Evolutionary conservation across 2,329 filamentous ascomycete species (phyloP), one percentile per base, ranked within the genome.

Genomic region (Ascosphaera apis): DNA sequence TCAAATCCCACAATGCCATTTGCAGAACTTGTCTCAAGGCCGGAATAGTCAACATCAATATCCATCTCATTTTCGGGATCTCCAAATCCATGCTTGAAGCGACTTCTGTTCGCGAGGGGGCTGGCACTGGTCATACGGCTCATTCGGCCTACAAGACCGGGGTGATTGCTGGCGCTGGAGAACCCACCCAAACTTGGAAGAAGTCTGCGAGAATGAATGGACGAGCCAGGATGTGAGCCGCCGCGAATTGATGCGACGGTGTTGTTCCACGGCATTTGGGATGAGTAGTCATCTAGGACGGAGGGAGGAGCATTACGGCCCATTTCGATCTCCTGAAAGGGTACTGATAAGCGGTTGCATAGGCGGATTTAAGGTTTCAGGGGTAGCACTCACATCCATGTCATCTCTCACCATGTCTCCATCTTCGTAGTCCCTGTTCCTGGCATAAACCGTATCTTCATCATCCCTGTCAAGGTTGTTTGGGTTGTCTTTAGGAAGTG

Each of bases 211-310:
- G 47, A 48, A 7, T 42, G 45, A 17, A 45, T 45, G 27, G 51
- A 51, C 25, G 52, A 55, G 9, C 55, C 61, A 16, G 59, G 54
- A 17, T 56, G 60, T 32, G 68, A 72, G 36, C 63, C 63, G 36
- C 63, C 59, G 3, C 63, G 47, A 2, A 67, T 70, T 25, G 21
- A 25, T n/a, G n/a, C n/a, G 3, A 65, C 61, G 5, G 61, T 67
- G 32, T 66, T 55, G 42, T 78, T 78, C 74, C 74, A 79, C 8
- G 74, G 74, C 63, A 78, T 71, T n/a, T 65, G 56, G 3, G 66
- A 69, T 16, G 69, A 68, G 18, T 67, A 66, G 36, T 74, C 67
- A 39, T 91, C 77, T 3, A 70, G 68, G 36, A 88, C 64, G 5
- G 69, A 66, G 1, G 68, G 64, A 1, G 62, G 67, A 1, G 68